Evolutionary conservation across 352 stramenopile species (phyloP), one percentile per base, ranked within the genome.

Genomic region (Globisporangium viniferum): DNA sequence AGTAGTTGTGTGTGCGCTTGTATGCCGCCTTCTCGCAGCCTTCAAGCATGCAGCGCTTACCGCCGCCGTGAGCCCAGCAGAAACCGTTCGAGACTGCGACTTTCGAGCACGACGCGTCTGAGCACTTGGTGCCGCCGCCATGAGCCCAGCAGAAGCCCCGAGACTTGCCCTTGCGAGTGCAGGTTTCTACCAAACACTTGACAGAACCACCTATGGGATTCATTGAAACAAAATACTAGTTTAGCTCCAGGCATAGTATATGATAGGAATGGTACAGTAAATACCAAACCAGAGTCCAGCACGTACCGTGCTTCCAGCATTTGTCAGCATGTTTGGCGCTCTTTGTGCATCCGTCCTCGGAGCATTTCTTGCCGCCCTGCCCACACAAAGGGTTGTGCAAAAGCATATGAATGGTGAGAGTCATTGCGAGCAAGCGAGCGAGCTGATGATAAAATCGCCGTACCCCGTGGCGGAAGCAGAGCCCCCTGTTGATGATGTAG

Each of bases 51-150:
- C 33, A 36, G 0, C 85, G 78, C 64, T 91, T 91, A 55, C 86
- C 86, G 64, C 86, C 86, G 14, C 86, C 86, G 48, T 94, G 82
- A 18, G 86, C 84, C 84, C 86, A 92, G 60, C 86, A 94, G 0
- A 92, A 69, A 0, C 79, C 82, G 63, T 91, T 91, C 0, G 84
- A 92, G 66, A 92, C 44, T 7, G 44, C 12, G 15, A 53, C 44
- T n/a, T 53, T 53, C 44, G 10, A 18, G n/a, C 44, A 53, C 2
- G 44, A 53, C 1, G 9, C 15, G 1, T 2, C 24, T 2, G 44
- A 53, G 44, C 44, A 53, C 15, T 24, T 53, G 44, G 44, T 53
- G 15, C 44, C 44, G n/a, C 44, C 44, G 1, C 44, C 44, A 7
- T 27, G 44, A n/a, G 44, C 44, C 44, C 44, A 53, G 44, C 44